Percentiles rank a stretch among this genome's conserved stretches.
These are phyloP conservation scores for Effrenium voratum DNA, from an alignment of 73 alveolate genomes.

Conservation along the genomic window DNA sequence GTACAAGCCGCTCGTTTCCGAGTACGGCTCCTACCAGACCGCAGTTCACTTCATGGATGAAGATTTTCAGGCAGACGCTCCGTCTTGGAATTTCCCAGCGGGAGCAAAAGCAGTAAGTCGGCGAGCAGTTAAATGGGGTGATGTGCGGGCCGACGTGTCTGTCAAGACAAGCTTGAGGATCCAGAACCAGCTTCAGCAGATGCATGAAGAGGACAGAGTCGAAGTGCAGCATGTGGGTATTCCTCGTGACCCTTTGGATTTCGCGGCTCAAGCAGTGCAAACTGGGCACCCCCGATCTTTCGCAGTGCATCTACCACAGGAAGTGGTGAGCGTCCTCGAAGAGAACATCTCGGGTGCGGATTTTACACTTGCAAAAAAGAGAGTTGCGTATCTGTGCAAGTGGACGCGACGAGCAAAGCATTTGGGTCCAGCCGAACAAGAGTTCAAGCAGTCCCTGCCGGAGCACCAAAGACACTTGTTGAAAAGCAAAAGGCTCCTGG, in stretches of 20 bases:
- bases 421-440: not conserved
- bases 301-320: not conserved
- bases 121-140: not conserved
- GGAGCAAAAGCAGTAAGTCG: not conserved
- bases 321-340: not conserved
- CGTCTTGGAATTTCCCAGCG: not conserved
- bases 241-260: not conserved
- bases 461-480: not conserved
- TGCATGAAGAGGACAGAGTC: not conserved
- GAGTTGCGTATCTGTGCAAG: not conserved
- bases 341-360: not conserved
- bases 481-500: not conserved
- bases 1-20: not conserved
- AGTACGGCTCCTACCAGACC: not conserved
- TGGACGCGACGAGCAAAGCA: not conserved
- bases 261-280: not conserved
- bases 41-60: not conserved
- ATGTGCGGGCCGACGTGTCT: slow-evolving; percentile 24
- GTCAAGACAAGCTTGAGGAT: no score
- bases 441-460: not conserved
- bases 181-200: no score
- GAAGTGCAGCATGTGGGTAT: not conserved
- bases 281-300: not conserved
- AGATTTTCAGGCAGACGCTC: not conserved
- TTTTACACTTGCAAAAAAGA: not conserved